Percentiles rank a stretch among this genome's conserved stretches.
These are phyloP conservation scores for Terana coerulea DNA, from an alignment of 768 basidiomycete species.

Conservation along the genomic window DNA sequence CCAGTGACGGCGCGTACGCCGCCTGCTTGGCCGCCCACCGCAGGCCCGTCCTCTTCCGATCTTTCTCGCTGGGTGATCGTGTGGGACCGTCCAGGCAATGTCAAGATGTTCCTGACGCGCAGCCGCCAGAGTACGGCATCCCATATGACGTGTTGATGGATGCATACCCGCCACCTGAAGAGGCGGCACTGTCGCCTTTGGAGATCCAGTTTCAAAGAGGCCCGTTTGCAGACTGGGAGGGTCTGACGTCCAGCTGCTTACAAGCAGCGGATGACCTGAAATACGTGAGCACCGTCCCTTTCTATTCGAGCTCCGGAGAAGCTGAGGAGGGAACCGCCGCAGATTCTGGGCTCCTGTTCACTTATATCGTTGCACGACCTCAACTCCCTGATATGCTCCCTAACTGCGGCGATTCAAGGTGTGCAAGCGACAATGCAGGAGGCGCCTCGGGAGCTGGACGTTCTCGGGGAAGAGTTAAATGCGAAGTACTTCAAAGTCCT, in stretches of 20 bases:
- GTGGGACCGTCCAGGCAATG: no score
- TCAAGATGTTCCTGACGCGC: no score
- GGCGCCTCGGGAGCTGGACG: neutral
- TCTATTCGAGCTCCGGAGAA: neutral
- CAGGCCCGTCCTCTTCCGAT: neutral
- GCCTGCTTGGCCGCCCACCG: neutral
- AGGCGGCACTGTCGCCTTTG: neutral
- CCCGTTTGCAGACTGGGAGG: neutral
- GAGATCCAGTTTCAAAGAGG: neutral
- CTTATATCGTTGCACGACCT: neutral
- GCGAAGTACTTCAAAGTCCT: neutral
- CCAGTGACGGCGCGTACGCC: no score
- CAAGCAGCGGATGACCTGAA: neutral
- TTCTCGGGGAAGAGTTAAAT: neutral
- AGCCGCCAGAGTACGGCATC: no score
- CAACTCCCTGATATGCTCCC: neutral
- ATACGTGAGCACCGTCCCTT: neutral
- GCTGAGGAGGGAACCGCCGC: neutral
- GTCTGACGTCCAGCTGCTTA: neutral
- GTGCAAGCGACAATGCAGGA: neutral
- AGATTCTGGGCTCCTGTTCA: neutral
- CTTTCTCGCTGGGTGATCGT: no score
- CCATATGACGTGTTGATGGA: neutral
- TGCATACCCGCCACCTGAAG: neutral
- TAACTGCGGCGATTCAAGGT: neutral